Conservation (phyloP, 208 protist genomes). For the Trypanosoma cruzi region DNA sequence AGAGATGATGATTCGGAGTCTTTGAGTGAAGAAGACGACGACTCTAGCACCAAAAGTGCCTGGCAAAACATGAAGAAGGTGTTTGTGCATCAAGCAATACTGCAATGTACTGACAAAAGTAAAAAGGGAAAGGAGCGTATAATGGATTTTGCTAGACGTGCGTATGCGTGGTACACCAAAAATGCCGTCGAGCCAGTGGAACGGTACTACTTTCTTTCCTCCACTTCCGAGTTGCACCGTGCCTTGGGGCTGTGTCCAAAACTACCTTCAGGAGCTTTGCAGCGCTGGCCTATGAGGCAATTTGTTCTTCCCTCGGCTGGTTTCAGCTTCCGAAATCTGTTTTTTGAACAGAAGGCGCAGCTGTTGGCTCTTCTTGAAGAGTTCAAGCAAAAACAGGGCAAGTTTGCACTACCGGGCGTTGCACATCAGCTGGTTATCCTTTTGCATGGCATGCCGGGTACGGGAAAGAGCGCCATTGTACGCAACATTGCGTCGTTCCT, state of each 20-base stretch:
- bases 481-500: slow-evolving; percentile 83
- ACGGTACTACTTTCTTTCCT: slow-evolving; percentile 56
- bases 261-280: background rate
- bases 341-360: slow-evolving; percentile 77
- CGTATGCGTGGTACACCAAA: slow-evolving; percentile 50
- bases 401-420: slow-evolving; percentile 63
- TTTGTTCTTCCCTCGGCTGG: slow-evolving; percentile 25
- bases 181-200: slow-evolving; percentile 13
- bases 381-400: slow-evolving; percentile 61
- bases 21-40: background rate
- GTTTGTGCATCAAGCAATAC: slow-evolving; percentile 23
- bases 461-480: slow-evolving; percentile 93
- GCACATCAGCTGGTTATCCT: slow-evolving; percentile 76
- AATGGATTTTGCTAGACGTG: slow-evolving; percentile 50
- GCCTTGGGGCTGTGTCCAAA: background rate
- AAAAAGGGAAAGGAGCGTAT: slow-evolving; percentile 37
- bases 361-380: slow-evolving; percentile 70
- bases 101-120: slow-evolving; percentile 17
- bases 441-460: slow-evolving; percentile 92
- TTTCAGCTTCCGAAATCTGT: slow-evolving; percentile 76
- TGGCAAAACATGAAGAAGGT: background rate
- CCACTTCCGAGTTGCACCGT: slow-evolving; percentile 17
- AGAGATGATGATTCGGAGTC: slow-evolving; percentile 7
- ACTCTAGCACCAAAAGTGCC: background rate
- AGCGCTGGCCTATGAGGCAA: slow-evolving; percentile 20